These are phyloP conservation scores for Saccharomyces hybrid DNA, from an alignment of 1,139 yeast genomes.

Conservation along the genomic window DNA sequence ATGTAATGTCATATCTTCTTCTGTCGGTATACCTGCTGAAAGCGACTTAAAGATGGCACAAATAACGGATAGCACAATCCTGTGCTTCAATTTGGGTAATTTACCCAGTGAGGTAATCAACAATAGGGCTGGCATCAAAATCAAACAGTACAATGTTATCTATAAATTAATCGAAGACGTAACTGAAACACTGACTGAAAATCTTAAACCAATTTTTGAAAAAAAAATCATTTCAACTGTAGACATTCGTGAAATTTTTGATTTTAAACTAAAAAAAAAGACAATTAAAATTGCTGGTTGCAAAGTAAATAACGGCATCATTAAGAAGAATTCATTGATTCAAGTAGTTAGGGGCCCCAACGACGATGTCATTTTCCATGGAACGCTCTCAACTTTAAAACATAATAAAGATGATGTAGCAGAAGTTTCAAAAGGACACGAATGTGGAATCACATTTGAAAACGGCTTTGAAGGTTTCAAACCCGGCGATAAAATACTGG, in stretches of 20 bases:
- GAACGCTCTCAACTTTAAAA: constrained; percentile 66
- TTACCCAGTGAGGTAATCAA: constrained; percentile 57
- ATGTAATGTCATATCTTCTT: constrained; percentile 58
- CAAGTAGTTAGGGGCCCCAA: constrained; percentile 51
- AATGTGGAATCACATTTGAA: constrained; percentile 78
- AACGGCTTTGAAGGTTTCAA: constrained; percentile 59
- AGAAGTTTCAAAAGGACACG: constrained; percentile 77
- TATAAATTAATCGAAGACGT: constrained; percentile 85
- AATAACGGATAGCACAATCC: constrained; percentile 60
- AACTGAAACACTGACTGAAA: constrained; percentile 51
- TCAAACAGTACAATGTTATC: constrained; percentile 69
- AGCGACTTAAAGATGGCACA: constrained; percentile 77
- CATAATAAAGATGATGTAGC: constrained; percentile 73
- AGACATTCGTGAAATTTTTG: constrained; percentile 63
- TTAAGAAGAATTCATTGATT: constrained; percentile 53
- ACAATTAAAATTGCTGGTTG: constrained; percentile 76
- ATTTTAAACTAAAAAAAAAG: constrained; percentile 49
- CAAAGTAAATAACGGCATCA: constrained; percentile 62
- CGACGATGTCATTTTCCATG: constrained; percentile 51
- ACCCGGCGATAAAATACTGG: constrained; percentile 70
- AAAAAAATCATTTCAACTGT: constrained; percentile 62
- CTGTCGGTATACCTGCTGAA: constrained; percentile 82
- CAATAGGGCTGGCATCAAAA: constrained; percentile 56
- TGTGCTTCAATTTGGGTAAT: constrained; percentile 66
- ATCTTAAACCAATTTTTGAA: constrained; percentile 62